Percentiles rank a stretch among this genome's conserved stretches.
Conservation (phyloP, 352 stramenopile genomes). For the Elongisporangium prolatum region DNA sequence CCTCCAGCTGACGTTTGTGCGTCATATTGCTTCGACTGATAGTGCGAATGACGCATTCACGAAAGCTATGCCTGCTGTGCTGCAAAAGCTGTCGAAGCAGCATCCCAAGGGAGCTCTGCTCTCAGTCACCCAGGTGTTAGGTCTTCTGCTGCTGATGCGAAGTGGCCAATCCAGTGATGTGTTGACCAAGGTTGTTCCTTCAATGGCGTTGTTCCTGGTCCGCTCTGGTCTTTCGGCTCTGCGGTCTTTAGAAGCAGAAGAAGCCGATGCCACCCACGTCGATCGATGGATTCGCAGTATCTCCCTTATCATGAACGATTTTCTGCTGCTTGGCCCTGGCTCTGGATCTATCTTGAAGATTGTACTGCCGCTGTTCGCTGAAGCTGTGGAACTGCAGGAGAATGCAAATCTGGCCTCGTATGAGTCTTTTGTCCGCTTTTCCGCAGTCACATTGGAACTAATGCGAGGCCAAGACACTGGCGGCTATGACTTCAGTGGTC, state of each 20-base stretch:
- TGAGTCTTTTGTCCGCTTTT: constrained; percentile 29
- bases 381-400: constrained; percentile 15
- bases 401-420: constrained; percentile 13
- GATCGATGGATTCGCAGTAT: not conserved
- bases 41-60: constrained; percentile 4
- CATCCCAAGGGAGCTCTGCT: constrained; percentile 19
- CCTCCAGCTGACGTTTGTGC: constrained; percentile 11
- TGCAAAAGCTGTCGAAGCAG: constrained; percentile 21
- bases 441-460: constrained; percentile 25
- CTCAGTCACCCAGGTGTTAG: constrained; percentile 22
- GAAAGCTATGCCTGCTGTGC: constrained; percentile 4
- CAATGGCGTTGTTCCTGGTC: not conserved
- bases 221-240: not conserved
- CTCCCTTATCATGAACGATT: not conserved
- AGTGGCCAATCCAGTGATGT: constrained; percentile 1
- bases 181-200: not conserved
- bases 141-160: constrained; percentile 30
- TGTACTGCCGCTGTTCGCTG: constrained; percentile 15
- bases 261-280: not conserved
- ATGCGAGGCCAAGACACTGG: constrained; percentile 11
- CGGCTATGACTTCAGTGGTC: constrained; percentile 33
- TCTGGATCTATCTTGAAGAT: constrained; percentile 10
- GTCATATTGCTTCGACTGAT: constrained; percentile 9
- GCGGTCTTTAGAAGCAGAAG: not conserved
- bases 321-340: not conserved